Evolutionary conservation across 2,329 filamentous ascomycete genomes (phyloP).

Genomic region (Mycosphaerelloides madeirae): DNA sequence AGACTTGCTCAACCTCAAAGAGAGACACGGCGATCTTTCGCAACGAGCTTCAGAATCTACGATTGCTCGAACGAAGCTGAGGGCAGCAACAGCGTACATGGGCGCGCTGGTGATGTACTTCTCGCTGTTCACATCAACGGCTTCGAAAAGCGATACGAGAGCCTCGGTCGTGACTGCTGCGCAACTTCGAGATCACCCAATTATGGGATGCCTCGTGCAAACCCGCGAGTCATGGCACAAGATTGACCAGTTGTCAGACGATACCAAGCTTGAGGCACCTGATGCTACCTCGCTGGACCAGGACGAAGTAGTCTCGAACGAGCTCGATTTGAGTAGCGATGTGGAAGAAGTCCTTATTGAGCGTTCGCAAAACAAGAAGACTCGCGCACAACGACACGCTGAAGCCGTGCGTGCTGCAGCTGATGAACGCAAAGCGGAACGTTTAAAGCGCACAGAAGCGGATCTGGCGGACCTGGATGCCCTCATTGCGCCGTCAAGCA

Average conservation of each 20-base stretch:
- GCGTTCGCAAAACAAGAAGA: conserved; percentile 37
- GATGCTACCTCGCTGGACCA: too few relatives aligned
- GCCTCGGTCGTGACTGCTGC: conserved; percentile 63
- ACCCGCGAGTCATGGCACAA: conserved; percentile 76
- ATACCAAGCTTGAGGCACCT: too few relatives aligned
- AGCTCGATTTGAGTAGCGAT: conserved; percentile 3
- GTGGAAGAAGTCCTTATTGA: too few relatives aligned
- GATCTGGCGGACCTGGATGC: conserved; percentile 68
- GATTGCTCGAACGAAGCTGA: conserved; percentile 58
- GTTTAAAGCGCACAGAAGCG: conserved; percentile 57
- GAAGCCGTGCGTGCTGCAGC: conserved; percentile 52
- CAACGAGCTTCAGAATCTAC: conserved; percentile 10
- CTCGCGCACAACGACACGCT: conserved; percentile 47
- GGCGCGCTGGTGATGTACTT: conserved; percentile 90
- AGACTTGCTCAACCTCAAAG: conserved; percentile 70
- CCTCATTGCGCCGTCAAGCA: conserved; percentile 46
- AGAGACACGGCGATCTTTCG: conserved; percentile 16
- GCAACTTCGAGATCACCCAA: conserved; percentile 81
- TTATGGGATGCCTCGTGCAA: conserved; percentile 80
- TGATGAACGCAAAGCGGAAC: conserved; percentile 51
- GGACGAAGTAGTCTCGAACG: too few relatives aligned
- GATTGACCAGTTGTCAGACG: conserved; percentile 57
- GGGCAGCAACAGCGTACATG: conserved; percentile 79
- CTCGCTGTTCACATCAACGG: conserved; percentile 78
- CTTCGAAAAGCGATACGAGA: conserved; percentile 49